These are phyloP conservation scores for Triadica sebifera DNA, from an alignment of 345 rosid species.

Conservation along the genomic window DNA sequence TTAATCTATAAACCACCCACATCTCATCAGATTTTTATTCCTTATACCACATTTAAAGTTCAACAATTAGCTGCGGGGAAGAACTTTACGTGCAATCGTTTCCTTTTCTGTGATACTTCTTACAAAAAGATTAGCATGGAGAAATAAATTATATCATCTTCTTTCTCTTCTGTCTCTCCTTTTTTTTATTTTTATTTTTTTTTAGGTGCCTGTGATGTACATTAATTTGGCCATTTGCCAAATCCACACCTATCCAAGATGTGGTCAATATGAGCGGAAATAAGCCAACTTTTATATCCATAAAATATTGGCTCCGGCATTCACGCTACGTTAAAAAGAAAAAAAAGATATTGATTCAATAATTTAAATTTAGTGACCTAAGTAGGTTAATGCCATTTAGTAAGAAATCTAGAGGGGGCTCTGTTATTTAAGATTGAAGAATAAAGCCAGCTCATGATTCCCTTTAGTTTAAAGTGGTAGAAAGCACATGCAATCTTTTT, in stretches of 20 bases:
- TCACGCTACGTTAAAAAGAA: conserved; percentile 19
- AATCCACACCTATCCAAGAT: neutral
- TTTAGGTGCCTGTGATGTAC: neutral
- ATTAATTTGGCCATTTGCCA: neutral
- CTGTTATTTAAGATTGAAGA: conserved; percentile 14
- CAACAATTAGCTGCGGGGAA: neutral
- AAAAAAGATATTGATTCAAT: neutral
- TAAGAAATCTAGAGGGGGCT: conserved; percentile 18
- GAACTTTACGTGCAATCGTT: neutral
- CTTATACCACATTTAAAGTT: neutral
- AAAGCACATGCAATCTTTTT: conserved; percentile 43
- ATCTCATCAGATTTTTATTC: neutral
- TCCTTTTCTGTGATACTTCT: neutral
- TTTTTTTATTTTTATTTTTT: too few species aligned
- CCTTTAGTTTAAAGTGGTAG: conserved; percentile 34
- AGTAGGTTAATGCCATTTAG: conserved; percentile 21
- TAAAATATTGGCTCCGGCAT: conserved; percentile 17
- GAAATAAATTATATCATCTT: neutral
- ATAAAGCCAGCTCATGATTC: conserved; percentile 44
- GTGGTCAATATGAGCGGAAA: conserved; percentile 26
- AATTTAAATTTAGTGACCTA: neutral
- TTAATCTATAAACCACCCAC: neutral
- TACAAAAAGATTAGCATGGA: neutral
- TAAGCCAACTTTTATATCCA: conserved; percentile 7
- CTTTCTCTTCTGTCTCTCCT: neutral